Base-by-base conservation (phyloP, 371 early-diverging fungal species). In the Lichtheimia hyalospora region DNA sequence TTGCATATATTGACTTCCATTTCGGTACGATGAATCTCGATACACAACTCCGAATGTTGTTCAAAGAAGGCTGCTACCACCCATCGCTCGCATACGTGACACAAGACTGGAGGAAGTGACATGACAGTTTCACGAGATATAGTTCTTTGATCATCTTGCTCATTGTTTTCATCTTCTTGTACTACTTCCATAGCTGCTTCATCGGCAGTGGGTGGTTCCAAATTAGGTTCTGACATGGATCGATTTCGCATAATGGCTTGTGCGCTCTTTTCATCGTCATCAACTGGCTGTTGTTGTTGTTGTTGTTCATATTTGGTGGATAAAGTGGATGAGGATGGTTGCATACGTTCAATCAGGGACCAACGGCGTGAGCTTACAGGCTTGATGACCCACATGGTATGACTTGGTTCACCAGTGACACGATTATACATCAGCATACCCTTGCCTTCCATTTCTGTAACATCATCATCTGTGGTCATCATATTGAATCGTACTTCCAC, bases 381-480 rank as follows among this genome's bases (percentile, higher is more conserved):
- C 40, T 88, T 83, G 15, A 88, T 81, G 1, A 94, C 91, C 95
- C 94, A 95, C 75, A 96, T 85, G 0, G 92, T 89, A 64, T 91
- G 91, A 49, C 88, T 82, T 0, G 92, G 89, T 24, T 83, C 79
- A 16, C 77, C 81, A 5, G 87, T 84, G 2, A 79, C 73, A 15
- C 88, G 81, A 59, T 91, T 88, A 57, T 90, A 89, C 69, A 91
- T 89, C n/a, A 93, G 68, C 93, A 96, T 94, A 0, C 95, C 96
- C 62, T 94, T 92, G 23, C 90, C 95, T 61, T 94, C 91, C 79
- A 96, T 89, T 43, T 86, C 82, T 12, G 84, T 78, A 25, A 68
- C 66, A 4, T 84, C 77, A 8, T 66, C 57, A 13, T 71, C 64
- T 40, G 64, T 63, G 3, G 63, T 75, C 16, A 78, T 65, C 3